Evolutionary conservation across 2,329 filamentous ascomycete genomes (phyloP).

Genomic region (Hypoxylon sp.): DNA sequence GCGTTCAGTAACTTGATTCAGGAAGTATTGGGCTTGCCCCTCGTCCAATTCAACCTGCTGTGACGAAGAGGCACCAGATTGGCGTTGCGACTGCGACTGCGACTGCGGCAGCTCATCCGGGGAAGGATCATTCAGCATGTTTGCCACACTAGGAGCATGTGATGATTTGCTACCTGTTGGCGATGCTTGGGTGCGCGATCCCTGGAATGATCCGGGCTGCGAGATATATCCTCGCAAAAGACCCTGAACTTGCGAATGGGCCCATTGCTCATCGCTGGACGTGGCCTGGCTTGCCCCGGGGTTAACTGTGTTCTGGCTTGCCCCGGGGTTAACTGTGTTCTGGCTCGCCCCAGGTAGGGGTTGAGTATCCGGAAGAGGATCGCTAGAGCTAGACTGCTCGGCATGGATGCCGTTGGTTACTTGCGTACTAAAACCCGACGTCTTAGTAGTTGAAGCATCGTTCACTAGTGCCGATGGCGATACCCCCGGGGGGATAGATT

Average conservation of each 20-base stretch:
- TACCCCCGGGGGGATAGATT: slow-evolving; percentile 69
- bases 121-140: slow-evolving; percentile 60
- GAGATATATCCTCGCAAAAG: slow-evolving; percentile 59
- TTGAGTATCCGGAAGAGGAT: slow-evolving; percentile 70
- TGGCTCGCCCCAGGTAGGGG: slow-evolving; percentile 59
- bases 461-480: slow-evolving; percentile 76
- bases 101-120: slow-evolving; percentile 55
- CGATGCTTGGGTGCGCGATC: slow-evolving; percentile 52
- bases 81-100: slow-evolving; percentile 46
- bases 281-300: slow-evolving; percentile 60
- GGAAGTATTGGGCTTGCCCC: slow-evolving; percentile 68
- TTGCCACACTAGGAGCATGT: slow-evolving; percentile 56
- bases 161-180: slow-evolving; percentile 57
- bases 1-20: slow-evolving; percentile 73
- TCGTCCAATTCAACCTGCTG: slow-evolving; percentile 63
- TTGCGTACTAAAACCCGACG: slow-evolving; percentile 81
- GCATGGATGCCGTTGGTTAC: slow-evolving; percentile 75
- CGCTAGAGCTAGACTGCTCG: slow-evolving; percentile 57
- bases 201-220: slow-evolving; percentile 55
- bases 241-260: slow-evolving; percentile 70
- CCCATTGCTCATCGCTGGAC: slow-evolving; percentile 69
- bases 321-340: slow-evolving; percentile 29
- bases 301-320: slow-evolving; percentile 56
- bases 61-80: slow-evolving; percentile 58
- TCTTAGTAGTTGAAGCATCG: slow-evolving; percentile 95